A percentile compares a stretch with the other conserved stretches of the same genome.
Conservation (phyloP, 2,329 filamentous ascomycete genomes). For the Cercospora citrullina region DNA sequence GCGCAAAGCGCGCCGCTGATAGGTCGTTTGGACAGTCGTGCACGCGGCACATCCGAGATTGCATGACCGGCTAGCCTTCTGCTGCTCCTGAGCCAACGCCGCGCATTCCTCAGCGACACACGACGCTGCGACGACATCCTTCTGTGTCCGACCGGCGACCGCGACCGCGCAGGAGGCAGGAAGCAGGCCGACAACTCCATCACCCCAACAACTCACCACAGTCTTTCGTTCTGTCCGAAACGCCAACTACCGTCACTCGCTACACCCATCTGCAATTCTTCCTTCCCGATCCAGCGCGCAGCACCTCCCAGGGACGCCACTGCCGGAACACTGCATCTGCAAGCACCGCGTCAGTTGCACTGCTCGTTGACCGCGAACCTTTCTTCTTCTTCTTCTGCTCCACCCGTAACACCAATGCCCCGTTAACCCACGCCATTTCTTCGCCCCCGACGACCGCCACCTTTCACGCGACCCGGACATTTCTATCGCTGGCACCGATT, state of each 20-base stretch:
- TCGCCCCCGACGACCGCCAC: background rate
- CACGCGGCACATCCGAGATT: constrained; percentile 8
- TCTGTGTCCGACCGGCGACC: background rate
- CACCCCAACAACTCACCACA: constrained; percentile 10
- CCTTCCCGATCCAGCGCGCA: background rate
- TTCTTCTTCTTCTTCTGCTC: background rate
- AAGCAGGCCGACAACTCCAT: background rate
- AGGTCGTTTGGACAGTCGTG: background rate
- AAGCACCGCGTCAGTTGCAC: background rate
- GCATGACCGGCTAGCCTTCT: background rate
- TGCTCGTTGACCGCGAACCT: background rate
- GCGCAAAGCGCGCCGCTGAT: background rate
- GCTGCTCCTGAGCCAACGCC: constrained; percentile 1
- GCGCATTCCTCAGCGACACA: background rate
- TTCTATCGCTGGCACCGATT: constrained; percentile 4
- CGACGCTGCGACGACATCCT: background rate
- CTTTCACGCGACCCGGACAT: background rate
- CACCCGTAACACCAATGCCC: background rate
- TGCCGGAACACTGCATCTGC: constrained; percentile 10
- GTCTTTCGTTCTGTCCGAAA: constrained; percentile 14
- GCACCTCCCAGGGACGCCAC: constrained; percentile 6
- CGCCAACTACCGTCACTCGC: constrained; percentile 9
- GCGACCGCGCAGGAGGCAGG: constrained; percentile 2
- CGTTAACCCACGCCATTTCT: background rate
- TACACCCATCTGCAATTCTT: background rate